These are phyloP conservation scores for Hibiscus tridactylites DNA, from an alignment of 345 rosid species.

Conservation along the genomic window DNA sequence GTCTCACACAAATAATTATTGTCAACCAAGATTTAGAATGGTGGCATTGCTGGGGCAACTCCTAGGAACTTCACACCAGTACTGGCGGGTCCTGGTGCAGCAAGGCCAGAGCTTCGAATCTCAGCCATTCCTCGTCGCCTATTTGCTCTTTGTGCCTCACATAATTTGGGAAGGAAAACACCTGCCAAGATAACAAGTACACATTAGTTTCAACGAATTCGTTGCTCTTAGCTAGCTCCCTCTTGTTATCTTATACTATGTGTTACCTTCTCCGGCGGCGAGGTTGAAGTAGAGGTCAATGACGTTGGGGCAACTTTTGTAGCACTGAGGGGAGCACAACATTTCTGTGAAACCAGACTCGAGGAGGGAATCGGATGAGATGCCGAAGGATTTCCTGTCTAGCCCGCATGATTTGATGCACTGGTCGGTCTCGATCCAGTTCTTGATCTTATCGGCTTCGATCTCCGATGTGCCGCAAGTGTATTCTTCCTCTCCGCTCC, in stretches of 20 bases:
- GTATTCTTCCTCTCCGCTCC: conserved; percentile 52
- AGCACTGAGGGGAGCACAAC: conserved; percentile 73
- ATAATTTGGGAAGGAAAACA: conserved; percentile 64
- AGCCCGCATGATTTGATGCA: conserved; percentile 64
- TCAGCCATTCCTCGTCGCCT: conserved; percentile 50
- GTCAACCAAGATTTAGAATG: neutral
- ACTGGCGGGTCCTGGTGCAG: conserved; percentile 38
- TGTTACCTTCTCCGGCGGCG: conserved; percentile 85
- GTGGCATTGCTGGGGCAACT: neutral
- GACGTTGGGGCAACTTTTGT: conserved; percentile 58
- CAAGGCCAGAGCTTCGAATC: conserved; percentile 48
- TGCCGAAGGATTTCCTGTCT: conserved; percentile 67
- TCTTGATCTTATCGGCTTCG: conserved; percentile 49
- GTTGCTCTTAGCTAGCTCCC: no score
- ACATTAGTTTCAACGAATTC: neutral
- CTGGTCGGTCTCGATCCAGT: conserved; percentile 55
- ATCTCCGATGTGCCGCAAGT: conserved; percentile 58
- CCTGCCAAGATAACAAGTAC: conserved; percentile 27
- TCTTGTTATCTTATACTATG: no score
- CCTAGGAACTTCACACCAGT: neutral
- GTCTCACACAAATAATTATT: neutral
- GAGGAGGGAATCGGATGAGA: conserved; percentile 74
- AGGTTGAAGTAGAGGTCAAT: conserved; percentile 80
- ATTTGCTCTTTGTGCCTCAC: conserved; percentile 44
- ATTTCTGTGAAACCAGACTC: conserved; percentile 46